Conservation (phyloP, 1,284 basidiomycete genomes). For the Fomitopsis pinicola region DNA sequence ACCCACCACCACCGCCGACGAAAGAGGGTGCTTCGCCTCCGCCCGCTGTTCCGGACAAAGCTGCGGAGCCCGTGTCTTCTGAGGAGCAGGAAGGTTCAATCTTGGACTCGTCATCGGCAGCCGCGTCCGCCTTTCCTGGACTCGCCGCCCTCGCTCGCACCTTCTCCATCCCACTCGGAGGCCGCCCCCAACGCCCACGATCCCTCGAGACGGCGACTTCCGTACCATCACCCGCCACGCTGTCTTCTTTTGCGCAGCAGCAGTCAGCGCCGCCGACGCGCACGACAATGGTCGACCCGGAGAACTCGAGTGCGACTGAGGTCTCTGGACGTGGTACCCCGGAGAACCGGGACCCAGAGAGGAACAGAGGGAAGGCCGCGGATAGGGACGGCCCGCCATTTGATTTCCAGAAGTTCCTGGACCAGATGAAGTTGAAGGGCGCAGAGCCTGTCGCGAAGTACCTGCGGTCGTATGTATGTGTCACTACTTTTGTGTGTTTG, state of each 20-base stretch:
- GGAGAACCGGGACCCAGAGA: not conserved
- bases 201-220: constrained; percentile 52
- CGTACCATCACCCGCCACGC: constrained; percentile 48
- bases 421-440: constrained; percentile 82
- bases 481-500: not conserved
- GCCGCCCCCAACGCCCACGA: constrained; percentile 42
- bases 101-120: constrained; percentile 23
- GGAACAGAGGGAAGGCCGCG: constrained; percentile 11
- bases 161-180: constrained; percentile 48
- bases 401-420: constrained; percentile 86
- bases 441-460: constrained; percentile 91
- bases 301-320: not conserved
- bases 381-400: constrained; percentile 44
- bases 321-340: constrained; percentile 16
- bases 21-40: constrained; percentile 11
- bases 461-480: constrained; percentile 72
- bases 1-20: constrained; percentile 42
- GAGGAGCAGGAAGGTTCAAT: constrained; percentile 18
- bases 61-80: constrained; percentile 18
- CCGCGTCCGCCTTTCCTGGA: constrained; percentile 48
- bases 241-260: constrained; percentile 51
- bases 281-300: not conserved
- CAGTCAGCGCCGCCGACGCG: constrained; percentile 29
- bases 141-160: constrained; percentile 60
- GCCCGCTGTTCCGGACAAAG: constrained; percentile 16